A percentile compares a stretch with the other conserved stretches of the same genome.
Evolutionary conservation across 2,329 filamentous ascomycete genomes (phyloP).

Genomic region (Colletotrichum nymphaeae): DNA sequence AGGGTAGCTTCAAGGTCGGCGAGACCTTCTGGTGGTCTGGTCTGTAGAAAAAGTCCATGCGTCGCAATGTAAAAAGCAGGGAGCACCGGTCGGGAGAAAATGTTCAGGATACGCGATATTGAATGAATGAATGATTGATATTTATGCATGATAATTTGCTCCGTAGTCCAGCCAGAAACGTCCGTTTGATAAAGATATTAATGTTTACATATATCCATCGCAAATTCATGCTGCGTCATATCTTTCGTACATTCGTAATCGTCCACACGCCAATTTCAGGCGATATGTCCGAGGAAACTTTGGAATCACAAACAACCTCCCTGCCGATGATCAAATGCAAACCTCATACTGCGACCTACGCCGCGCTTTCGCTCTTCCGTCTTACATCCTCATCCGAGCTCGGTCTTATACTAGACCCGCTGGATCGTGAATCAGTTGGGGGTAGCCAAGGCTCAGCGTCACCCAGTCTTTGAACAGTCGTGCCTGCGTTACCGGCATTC

Average conservation of each 20-base stretch:
- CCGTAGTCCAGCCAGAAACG: not conserved
- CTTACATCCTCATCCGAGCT: slow-evolving; percentile 7
- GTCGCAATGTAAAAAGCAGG: not conserved
- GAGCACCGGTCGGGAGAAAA: not conserved
- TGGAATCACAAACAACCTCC: not conserved
- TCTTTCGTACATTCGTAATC: not conserved
- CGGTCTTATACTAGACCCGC: slow-evolving; percentile 5
- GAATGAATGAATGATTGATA: slow-evolving; percentile 15
- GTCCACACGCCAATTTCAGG: not conserved
- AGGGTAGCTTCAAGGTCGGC: slow-evolving; percentile 64
- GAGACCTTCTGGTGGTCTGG: slow-evolving; percentile 77
- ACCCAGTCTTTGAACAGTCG: slow-evolving; percentile 54
- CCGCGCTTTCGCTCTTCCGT: slow-evolving; percentile 11
- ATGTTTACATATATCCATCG: not conserved
- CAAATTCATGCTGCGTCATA: not conserved
- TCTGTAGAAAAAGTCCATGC: slow-evolving; percentile 50
- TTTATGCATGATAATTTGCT: not conserved
- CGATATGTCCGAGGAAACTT: not conserved
- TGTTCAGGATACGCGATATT: not conserved
- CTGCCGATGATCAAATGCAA: not conserved
- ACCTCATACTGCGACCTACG: not conserved
- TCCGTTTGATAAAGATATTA: not conserved
- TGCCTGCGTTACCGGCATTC: slow-evolving; percentile 56
- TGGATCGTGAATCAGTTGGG: slow-evolving; percentile 10
- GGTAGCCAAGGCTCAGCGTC: slow-evolving; percentile 44